phyloP scores from a whole-genome alignment of 306 rosid genomes.

The Cucurbita pepo region DNA sequence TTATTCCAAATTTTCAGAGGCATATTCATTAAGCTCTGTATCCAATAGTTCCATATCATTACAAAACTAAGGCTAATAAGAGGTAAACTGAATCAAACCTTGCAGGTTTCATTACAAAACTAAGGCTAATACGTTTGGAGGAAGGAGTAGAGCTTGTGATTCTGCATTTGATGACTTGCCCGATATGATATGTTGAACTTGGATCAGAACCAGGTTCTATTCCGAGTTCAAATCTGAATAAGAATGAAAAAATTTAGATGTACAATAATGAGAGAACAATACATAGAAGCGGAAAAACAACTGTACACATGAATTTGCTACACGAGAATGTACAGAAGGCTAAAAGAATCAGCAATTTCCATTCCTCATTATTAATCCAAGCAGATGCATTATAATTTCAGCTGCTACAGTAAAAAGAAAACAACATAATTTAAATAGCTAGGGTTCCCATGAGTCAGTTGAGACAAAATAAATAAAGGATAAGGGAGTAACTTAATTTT shows the following conservation, averaged over 20 bases:
- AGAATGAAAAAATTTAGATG: conserved; percentile 7
- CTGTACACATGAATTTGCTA: neutral
- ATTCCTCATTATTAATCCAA: neutral
- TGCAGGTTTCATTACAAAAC: conserved; percentile 63
- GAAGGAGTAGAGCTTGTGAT: conserved; percentile 42
- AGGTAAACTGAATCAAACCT: conserved; percentile 34
- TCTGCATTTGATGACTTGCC: conserved; percentile 88
- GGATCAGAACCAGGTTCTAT: conserved; percentile 74
- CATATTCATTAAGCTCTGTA: neutral
- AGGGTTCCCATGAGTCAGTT: neutral
- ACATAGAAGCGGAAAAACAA: neutral
- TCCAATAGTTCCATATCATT: conserved; percentile 14
- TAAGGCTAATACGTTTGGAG: conserved; percentile 72
- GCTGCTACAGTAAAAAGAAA: too few relatives aligned
- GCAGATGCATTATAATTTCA: too few relatives aligned
- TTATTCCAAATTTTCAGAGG: neutral
- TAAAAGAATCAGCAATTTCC: neutral
- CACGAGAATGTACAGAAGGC: neutral
- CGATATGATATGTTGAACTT: conserved; percentile 53
- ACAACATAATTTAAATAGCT: too few relatives aligned
- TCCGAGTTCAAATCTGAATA: conserved; percentile 76
- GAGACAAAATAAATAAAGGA: neutral
- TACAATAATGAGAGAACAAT: conserved; percentile 8
- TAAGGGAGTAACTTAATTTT: neutral
- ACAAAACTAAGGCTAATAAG: conserved; percentile 54